Percentiles rank a stretch among this genome's conserved stretches.
Evolutionary conservation across 2,329 filamentous ascomycete genomes (phyloP).

Genomic region (Albifimbria verrucaria): DNA sequence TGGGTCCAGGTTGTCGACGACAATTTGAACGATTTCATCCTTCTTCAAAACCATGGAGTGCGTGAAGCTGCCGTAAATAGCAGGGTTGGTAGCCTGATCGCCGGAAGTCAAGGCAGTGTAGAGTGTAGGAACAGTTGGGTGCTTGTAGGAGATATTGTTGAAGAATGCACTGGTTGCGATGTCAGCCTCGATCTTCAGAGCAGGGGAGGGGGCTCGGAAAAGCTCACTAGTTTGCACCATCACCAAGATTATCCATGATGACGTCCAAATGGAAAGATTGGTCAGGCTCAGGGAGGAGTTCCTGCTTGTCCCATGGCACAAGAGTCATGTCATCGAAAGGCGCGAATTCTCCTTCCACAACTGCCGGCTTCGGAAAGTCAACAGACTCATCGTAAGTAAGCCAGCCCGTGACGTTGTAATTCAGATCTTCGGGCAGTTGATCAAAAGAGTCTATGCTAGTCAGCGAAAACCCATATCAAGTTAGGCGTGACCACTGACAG

Average conservation of each 20-base stretch:
- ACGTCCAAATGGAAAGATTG: conserved; percentile 61
- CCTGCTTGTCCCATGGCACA: conserved; percentile 59
- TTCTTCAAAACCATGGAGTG: conserved; percentile 66
- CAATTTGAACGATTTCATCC: conserved; percentile 66
- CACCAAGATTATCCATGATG: conserved; percentile 57
- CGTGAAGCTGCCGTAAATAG: conserved; percentile 66
- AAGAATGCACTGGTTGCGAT: conserved; percentile 62
- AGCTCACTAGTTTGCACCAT: conserved; percentile 64
- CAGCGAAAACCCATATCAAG: conserved; percentile 66
- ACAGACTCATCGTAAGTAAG: conserved; percentile 52
- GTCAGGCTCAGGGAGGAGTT: conserved; percentile 59
- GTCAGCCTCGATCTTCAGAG: too few relatives aligned
- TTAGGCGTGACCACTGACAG: conserved; percentile 39
- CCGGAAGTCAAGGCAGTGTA: conserved; percentile 70
- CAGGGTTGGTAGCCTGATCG: conserved; percentile 53
- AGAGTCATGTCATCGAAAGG: conserved; percentile 71
- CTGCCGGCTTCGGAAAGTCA: conserved; percentile 45
- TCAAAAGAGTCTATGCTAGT: conserved; percentile 49
- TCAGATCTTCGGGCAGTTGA: not conserved
- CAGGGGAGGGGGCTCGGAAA: conserved; percentile 66
- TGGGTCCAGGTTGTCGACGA: conserved; percentile 73
- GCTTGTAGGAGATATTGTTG: conserved; percentile 74
- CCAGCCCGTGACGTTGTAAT: conserved; percentile 61
- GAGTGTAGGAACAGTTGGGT: conserved; percentile 73
- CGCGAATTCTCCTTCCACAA: conserved; percentile 59